Evolutionary conservation across 441 rosid genomes (phyloP).

Genomic region (Pelargonium myrrhifolium): DNA sequence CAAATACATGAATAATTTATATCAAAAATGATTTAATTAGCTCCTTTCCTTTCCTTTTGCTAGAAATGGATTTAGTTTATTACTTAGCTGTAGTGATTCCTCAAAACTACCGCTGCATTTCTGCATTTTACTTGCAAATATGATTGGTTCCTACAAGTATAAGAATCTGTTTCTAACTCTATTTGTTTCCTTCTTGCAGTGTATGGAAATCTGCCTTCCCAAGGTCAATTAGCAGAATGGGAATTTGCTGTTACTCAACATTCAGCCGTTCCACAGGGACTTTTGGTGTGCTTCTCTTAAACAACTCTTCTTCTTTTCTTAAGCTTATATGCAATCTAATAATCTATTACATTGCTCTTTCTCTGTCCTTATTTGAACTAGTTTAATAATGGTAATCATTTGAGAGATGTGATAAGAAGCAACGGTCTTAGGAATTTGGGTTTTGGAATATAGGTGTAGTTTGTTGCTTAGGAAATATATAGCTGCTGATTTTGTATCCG

Average conservation of each 20-base stretch:
- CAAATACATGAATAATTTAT: not conserved
- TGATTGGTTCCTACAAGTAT: not conserved
- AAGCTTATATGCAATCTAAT: not conserved
- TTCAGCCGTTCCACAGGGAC: constrained; percentile 93
- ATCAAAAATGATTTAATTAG: not conserved
- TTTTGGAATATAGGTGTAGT: not conserved
- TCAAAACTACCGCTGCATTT: not conserved
- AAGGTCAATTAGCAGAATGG: constrained; percentile 84
- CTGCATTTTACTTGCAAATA: not conserved
- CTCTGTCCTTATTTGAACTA: not conserved
- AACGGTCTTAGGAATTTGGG: not conserved
- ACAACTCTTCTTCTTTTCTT: not conserved
- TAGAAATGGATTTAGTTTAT: not conserved
- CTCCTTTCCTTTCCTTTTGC: not conserved
- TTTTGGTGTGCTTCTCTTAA: constrained; percentile 44
- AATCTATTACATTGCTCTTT: not conserved
- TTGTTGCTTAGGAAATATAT: too few species aligned
- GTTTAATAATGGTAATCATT: not conserved
- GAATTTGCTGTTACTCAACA: constrained; percentile 88
- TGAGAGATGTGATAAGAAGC: not conserved
- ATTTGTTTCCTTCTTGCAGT: constrained; percentile 36
- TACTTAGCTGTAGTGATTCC: not conserved
- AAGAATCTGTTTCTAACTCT: not conserved
- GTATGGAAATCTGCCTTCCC: constrained; percentile 85
- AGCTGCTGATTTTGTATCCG: too few species aligned